These are phyloP conservation scores for Papiliotrema laurentii DNA, from an alignment of 1,284 basidiomycete genomes.

Conservation along the genomic window DNA sequence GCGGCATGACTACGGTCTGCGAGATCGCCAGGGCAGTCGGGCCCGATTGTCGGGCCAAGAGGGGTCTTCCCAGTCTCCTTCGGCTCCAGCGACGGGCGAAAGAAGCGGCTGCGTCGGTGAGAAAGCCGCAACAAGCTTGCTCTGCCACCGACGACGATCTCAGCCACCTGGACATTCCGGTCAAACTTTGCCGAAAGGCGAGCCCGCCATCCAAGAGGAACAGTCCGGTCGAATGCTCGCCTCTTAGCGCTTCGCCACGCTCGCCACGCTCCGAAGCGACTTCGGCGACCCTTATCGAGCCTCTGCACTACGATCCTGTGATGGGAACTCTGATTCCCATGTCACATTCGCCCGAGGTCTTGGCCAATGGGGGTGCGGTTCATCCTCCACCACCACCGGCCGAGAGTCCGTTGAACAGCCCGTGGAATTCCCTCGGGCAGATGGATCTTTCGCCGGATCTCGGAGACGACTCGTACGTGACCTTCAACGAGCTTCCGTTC, in stretches of 20 bases:
- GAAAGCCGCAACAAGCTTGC: neutral
- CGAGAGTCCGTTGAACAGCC: no score
- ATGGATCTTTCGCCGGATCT: neutral
- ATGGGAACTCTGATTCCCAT: neutral
- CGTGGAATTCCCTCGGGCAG: no score
- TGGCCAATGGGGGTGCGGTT: neutral
- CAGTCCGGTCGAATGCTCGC: neutral
- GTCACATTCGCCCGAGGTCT: no score
- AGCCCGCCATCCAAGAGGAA: neutral
- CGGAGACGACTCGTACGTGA: neutral
- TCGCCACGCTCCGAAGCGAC: slow-evolving; percentile 3
- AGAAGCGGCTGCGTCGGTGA: slow-evolving; percentile 17
- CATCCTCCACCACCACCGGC: slow-evolving; percentile 4
- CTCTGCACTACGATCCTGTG: slow-evolving; percentile 1
- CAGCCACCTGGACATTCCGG: neutral
- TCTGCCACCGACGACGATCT: slow-evolving; percentile 2
- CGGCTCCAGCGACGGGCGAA: slow-evolving; percentile 37
- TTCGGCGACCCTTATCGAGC: neutral
- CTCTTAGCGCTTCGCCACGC: neutral
- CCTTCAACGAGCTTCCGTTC: no score
- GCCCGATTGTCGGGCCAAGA: slow-evolving; percentile 42
- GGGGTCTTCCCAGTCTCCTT: slow-evolving; percentile 38
- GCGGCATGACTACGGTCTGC: slow-evolving; percentile 40
- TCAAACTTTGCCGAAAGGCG: neutral
- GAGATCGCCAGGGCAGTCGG: slow-evolving; percentile 41